Evolutionary conservation across 2,329 filamentous ascomycete genomes (phyloP).

Genomic region (Rutstroemia sp.): DNA sequence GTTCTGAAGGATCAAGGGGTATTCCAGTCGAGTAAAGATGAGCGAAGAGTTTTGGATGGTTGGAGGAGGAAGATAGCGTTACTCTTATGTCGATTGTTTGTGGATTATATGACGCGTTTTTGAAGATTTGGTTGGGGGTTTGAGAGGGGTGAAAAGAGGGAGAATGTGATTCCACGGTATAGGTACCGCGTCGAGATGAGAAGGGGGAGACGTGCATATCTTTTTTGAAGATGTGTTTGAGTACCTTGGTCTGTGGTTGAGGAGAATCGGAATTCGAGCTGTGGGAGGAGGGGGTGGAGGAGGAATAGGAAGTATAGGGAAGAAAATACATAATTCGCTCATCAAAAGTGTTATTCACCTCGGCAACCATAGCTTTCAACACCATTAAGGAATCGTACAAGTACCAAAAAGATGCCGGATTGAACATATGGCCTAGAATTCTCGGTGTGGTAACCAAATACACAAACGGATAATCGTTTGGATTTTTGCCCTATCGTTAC

Average conservation of each 20-base stretch:
- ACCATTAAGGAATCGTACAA: slow-evolving; percentile 53
- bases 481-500: slow-evolving; percentile 45
- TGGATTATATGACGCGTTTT: slow-evolving; percentile 27
- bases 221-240: slow-evolving; percentile 53
- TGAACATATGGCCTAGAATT: slow-evolving; percentile 64
- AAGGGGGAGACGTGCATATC: slow-evolving; percentile 74
- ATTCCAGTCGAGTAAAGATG: slow-evolving; percentile 47
- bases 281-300: no score
- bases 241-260: slow-evolving; percentile 20
- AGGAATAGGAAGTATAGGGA: slow-evolving; percentile 29
- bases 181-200: slow-evolving; percentile 52
- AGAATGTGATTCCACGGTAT: slow-evolving; percentile 43
- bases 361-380: slow-evolving; percentile 58
- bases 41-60: slow-evolving; percentile 51
- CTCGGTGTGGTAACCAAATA: slow-evolving; percentile 65
- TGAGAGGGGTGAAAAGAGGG: slow-evolving; percentile 34
- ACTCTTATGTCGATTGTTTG: slow-evolving; percentile 40
- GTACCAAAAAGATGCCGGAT: slow-evolving; percentile 73
- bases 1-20: slow-evolving; percentile 40
- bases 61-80: slow-evolving; percentile 52
- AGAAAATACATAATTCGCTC: slow-evolving; percentile 62
- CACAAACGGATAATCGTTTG: slow-evolving; percentile 53
- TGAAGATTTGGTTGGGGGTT: slow-evolving; percentile 18
- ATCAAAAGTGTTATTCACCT: slow-evolving; percentile 72
- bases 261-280: slow-evolving; percentile 9